Evolutionary conservation across 2,329 filamentous ascomycete genomes (phyloP).

Genomic region (Seiridium cupressi): DNA sequence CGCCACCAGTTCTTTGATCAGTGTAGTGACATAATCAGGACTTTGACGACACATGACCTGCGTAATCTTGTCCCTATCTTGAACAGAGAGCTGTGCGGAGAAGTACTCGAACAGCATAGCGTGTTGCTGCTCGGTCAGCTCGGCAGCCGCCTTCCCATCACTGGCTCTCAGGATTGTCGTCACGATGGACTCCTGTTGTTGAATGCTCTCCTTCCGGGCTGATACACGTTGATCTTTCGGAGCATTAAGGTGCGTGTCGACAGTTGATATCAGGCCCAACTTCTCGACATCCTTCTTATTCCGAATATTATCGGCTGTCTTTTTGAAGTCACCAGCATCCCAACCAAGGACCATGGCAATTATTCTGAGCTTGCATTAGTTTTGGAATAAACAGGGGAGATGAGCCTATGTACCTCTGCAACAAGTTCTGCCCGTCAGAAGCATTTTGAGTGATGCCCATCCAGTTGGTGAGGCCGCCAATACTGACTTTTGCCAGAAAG

Average conservation of each 20-base stretch:
- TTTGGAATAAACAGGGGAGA: neutral
- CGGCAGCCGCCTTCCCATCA: constrained; percentile 41
- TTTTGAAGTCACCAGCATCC: constrained; percentile 70
- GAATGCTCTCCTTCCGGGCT: constrained; percentile 53
- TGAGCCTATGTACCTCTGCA: constrained; percentile 51
- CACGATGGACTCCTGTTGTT: constrained; percentile 58
- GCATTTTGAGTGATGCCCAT: constrained; percentile 69
- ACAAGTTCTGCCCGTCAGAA: constrained; percentile 76
- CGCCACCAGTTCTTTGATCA: constrained; percentile 61
- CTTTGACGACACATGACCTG: constrained; percentile 64
- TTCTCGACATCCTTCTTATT: constrained; percentile 56
- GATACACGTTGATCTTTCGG: constrained; percentile 56
- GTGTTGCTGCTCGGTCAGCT: constrained; percentile 61
- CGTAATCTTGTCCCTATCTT: constrained; percentile 71
- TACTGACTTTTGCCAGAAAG: constrained; percentile 73
- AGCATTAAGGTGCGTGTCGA: constrained; percentile 57
- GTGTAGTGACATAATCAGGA: constrained; percentile 71
- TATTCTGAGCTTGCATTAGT: constrained; percentile 48
- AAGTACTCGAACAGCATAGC: constrained; percentile 67
- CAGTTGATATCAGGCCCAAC: constrained; percentile 59
- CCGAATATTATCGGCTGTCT: constrained; percentile 62
- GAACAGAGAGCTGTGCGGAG: constrained; percentile 66
- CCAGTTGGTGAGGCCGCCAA: constrained; percentile 76
- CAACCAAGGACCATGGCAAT: constrained; percentile 70
- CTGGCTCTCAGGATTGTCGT: constrained; percentile 59